Evolutionary conservation across 2,329 filamentous ascomycete genomes (phyloP), one percentile per base, ranked within the genome.

Genomic region (Hypomyces rosellus): DNA sequence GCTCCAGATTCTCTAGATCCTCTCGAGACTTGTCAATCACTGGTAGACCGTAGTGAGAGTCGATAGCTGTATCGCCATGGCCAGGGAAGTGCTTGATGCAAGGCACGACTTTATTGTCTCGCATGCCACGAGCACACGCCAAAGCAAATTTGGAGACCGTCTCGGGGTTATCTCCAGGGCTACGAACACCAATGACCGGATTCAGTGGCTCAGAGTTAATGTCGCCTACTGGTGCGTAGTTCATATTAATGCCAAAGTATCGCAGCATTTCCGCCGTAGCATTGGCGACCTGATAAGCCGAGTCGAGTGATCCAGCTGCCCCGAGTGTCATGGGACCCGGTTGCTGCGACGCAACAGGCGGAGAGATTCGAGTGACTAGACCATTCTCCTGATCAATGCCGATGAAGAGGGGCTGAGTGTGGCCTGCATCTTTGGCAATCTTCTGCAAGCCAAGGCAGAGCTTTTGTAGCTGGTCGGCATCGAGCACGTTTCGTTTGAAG

Each of bases 211-310:
- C 59, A 9, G 56, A 60, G 38, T 62, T 62, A 43, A 60, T 49
- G 42, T 62, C 60, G 14, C 55, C 60, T 5, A 62, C 58, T 1
- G 60, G 60, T 1, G 60, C 59, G 25, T 62, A 62, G 51, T 62
- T 62, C 55, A 62, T 59, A 43, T 62, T 62, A 53, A 62, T 61
- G 53, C 59, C 60, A 40, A 62, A 62, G 34, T 58, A 57, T 14
- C 49, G 47, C 7, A 62, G 52, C 49, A 54, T 59, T 36, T 56
- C 53, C 12, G 47, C 59, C 0, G 59, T 62, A 18, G 55, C 56
- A 15, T 45, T 51, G 16, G 58, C 58, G 13, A 62, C 59, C 6
- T 49, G 42, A 20, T 53, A 45, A 1, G 54, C 49, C 5, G 30
- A 48, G 3, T 57, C 55, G 1, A 57, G 37, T 1, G 55, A 56